Conservation (phyloP, 192 early-diverging fungal species). For the Podila minutissima region DNA sequence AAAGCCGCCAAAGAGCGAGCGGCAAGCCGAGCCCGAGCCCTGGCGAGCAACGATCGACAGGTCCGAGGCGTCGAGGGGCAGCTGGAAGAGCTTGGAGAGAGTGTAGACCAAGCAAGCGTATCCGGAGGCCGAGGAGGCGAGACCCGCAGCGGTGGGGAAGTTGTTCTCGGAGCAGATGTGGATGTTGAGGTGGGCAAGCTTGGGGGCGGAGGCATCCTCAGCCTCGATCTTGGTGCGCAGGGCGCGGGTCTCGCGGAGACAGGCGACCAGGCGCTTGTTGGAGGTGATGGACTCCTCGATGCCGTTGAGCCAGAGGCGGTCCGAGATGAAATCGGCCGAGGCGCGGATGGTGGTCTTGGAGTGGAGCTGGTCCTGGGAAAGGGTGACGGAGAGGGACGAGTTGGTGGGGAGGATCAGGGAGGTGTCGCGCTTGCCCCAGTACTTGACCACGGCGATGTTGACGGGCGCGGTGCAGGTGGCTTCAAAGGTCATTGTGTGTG, state of each 20-base stretch:
- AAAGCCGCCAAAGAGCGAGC: slow-evolving; percentile 97
- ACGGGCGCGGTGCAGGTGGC: slow-evolving; percentile 95
- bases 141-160: slow-evolving; percentile 98
- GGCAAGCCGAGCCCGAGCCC: slow-evolving; percentile 97
- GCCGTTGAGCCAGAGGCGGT: slow-evolving; percentile 97
- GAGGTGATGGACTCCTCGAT: slow-evolving; percentile 83
- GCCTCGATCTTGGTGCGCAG: slow-evolving; percentile 79
- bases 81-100: slow-evolving; percentile 76
- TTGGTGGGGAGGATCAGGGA: slow-evolving; percentile 95
- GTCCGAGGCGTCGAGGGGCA: slow-evolving; percentile 76
- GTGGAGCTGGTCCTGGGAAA: slow-evolving; percentile 96
- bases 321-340: slow-evolving; percentile 65
- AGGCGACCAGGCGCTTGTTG: slow-evolving; percentile 86
- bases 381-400: slow-evolving; percentile 95
- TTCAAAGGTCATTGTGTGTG: slow-evolving; percentile 44
- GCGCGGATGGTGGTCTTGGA: slow-evolving; percentile 92
- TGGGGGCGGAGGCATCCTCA: slow-evolving; percentile 51
- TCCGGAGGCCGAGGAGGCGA: slow-evolving; percentile 97
- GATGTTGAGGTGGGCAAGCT: slow-evolving; percentile 72
- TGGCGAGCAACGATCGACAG: slow-evolving; percentile 92
- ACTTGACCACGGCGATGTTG: slow-evolving; percentile 99
- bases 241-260: slow-evolving; percentile 78
- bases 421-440: slow-evolving; percentile 98
- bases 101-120: slow-evolving; percentile 94
- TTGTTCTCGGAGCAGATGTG: slow-evolving; percentile 98